phyloP scores from a whole-genome alignment of 257 asterid genomes.

The Jacaranda mimosifolia region DNA sequence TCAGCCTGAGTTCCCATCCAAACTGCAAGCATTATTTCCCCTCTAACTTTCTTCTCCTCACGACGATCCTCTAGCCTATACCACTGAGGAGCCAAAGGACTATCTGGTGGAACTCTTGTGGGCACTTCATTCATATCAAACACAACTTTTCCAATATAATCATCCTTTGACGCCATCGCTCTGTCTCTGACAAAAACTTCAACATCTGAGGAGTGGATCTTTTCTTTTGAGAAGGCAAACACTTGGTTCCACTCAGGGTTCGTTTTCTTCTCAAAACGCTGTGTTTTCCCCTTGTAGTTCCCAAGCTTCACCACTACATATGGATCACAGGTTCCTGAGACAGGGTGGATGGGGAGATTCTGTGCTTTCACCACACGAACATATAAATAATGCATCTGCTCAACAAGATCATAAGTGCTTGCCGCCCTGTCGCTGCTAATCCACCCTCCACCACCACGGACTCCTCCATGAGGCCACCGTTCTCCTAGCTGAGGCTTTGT shows the following conservation, averaged over 20 bases:
- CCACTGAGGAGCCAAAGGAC: slow-evolving; percentile 85
- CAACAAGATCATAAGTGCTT: slow-evolving; percentile 80
- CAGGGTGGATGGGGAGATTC: slow-evolving; percentile 60
- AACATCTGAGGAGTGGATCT: slow-evolving; percentile 61
- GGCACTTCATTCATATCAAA: slow-evolving; percentile 75
- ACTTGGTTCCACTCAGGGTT: slow-evolving; percentile 67
- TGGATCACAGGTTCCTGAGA: slow-evolving; percentile 70
- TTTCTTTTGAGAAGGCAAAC: slow-evolving; percentile 73
- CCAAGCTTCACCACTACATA: slow-evolving; percentile 75
- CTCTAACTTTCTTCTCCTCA: slow-evolving; percentile 50
- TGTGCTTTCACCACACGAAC: slow-evolving; percentile 75
- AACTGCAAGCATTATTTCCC: slow-evolving; percentile 79
- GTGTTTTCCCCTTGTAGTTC: slow-evolving; percentile 70
- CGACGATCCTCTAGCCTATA: slow-evolving; percentile 60
- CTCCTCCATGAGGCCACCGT: no score
- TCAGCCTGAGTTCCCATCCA: slow-evolving; percentile 90
- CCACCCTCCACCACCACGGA: slow-evolving; percentile 53
- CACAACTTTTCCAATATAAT: slow-evolving; percentile 61
- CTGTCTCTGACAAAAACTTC: slow-evolving; percentile 63
- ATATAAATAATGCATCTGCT: slow-evolving; percentile 71
- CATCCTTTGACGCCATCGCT: slow-evolving; percentile 60
- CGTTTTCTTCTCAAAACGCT: slow-evolving; percentile 59
- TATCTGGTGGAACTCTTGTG: slow-evolving; percentile 70
- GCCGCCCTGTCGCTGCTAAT: slow-evolving; percentile 57
- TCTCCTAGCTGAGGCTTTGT: no score